Evolutionary conservation across 1,139 yeast species (phyloP), one percentile per base, ranked within the genome.

Genomic region (Saccharomyces uvarum): DNA sequence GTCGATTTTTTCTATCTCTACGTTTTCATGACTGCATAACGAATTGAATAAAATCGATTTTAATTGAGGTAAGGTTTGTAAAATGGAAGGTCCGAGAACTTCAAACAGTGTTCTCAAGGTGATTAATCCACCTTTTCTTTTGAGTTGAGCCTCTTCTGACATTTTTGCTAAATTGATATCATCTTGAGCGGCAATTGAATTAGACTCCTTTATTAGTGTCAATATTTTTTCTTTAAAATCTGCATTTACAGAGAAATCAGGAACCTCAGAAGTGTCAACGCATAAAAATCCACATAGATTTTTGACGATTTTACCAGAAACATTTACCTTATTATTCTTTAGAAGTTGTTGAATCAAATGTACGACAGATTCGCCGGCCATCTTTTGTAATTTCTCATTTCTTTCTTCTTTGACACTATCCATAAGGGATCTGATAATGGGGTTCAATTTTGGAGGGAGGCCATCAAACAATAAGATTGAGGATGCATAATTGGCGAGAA

Each of bases 261-360:
- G 99, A 38, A 93, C 97, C 69, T 91, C 98, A 4, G 95, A 81
- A 0, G 97, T 89, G 69, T 93, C 99, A 47, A 91, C 97, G 74
- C 99, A 93, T 51, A 93, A 70, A 67, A 93, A 93, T 1, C 95
- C 96, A 72, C 97, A 88, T 54, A 95, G 74, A 65, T 95, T 95
- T 67, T 89, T 91, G 53, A 88, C 81, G 60, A 93, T 86, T 67
- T 93, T 95, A 63, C 89, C 96, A 2, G 93, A 84, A 2, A 95
- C 95, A 47, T 84, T 83, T 21, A 70, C 70, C 64, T 91, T 90
- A 9, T 81, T 83, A 11, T 73, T 74, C 0, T 69, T 70, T 47
- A 82, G 75, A 59, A 95, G 78, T 61, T 80, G 78, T 31, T 73
- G 68, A 42, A 91, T 81, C 55, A 95, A 76, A 33, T 74, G 72